A percentile compares a stretch with the other conserved stretches of the same genome.
These are phyloP conservation scores for Aspergillus sp. DNA, from an alignment of 2,329 filamentous ascomycete genomes.

Conservation along the genomic window DNA sequence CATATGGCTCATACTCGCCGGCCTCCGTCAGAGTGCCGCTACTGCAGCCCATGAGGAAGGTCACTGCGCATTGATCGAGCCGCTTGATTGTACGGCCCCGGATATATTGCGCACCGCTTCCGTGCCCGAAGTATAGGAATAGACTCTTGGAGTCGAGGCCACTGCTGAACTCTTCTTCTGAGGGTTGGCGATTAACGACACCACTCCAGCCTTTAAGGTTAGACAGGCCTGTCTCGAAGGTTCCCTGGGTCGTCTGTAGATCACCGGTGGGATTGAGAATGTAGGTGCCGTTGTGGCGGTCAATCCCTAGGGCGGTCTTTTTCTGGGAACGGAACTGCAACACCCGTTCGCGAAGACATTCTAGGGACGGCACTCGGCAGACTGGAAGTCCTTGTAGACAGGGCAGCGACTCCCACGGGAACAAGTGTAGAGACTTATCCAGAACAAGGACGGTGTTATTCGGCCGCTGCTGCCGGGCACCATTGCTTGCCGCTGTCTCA, in stretches of 20 bases:
- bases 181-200: slow-evolving; percentile 68
- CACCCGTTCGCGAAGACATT: slow-evolving; percentile 75
- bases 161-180: slow-evolving; percentile 72
- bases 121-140: slow-evolving; percentile 93
- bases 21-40: slow-evolving; percentile 77
- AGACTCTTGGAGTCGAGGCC: slow-evolving; percentile 68
- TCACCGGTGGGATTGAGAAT: slow-evolving; percentile 90
- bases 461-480: slow-evolving; percentile 34
- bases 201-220: slow-evolving; percentile 60
- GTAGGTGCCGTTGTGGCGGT: slow-evolving; percentile 54
- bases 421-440: slow-evolving; percentile 84
- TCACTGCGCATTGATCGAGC: slow-evolving; percentile 74
- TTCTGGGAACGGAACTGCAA: slow-evolving; percentile 45
- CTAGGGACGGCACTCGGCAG: slow-evolving; percentile 83
- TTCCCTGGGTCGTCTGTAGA: slow-evolving; percentile 73
- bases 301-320: slow-evolving; percentile 52
- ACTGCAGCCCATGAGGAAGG: slow-evolving; percentile 92
- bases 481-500: slow-evolving; percentile 38
- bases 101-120: slow-evolving; percentile 92
- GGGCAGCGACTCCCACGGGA: slow-evolving; percentile 94
- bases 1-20: slow-evolving; percentile 87
- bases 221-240: slow-evolving; percentile 67
- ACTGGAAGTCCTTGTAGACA: slow-evolving; percentile 78
- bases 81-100: slow-evolving; percentile 78
- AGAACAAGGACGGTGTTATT: slow-evolving; percentile 82